Base-by-base conservation (phyloP, 352 stramenopile genomes). In the Pythium phragmitis region DNA sequence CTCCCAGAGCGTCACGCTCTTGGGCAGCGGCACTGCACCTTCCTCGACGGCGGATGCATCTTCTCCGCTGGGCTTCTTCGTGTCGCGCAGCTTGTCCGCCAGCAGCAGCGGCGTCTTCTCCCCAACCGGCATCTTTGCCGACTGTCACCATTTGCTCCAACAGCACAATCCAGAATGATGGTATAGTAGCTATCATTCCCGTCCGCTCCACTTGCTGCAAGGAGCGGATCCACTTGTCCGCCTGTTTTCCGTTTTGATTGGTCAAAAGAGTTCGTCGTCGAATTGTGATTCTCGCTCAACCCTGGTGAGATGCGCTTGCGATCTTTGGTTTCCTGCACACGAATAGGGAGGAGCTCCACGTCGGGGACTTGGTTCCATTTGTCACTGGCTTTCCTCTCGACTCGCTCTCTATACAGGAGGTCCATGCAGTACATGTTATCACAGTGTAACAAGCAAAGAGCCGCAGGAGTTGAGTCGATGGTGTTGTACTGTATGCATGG, bases 1-100 rank as follows among this genome's bases (percentile, higher is more conserved):
- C 50, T 89, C 76, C 73, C 78, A 87, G 41, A 79, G 28, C 13
- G 79, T 77, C 16, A 88, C 70, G 43, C 30, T 53, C 47, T 51
- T 63, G 23, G 34, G 45, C 39, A 21, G 21, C 39, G 48, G 11
- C 47, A 16, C 14, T 42, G 63, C 45, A 12, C 47, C 58, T 8
- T 57, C 23, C 28, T 70, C 55, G n/a, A 60, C 57, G 53, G 57
- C 53, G 64, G 63, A 62, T 30, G 73, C 67, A 30, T 76, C 68
- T 57, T 73, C 30, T 75, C 54, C 21, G 63, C 68, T 19, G 21
- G 39, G 41, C 28, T 34, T 58, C 50, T 47, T 61, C 8, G 53
- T 36, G 17, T 74, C 53, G 46, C 72, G 69, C 57, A 86, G 69
- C 52, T 57, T 23, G 28, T 55, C 46, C 30, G 39, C 19, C 14